Percentiles rank a stretch among this genome's conserved stretches.
Conservation (phyloP, 495 filamentous ascomycete species). For the Penicillium chermesinum region DNA sequence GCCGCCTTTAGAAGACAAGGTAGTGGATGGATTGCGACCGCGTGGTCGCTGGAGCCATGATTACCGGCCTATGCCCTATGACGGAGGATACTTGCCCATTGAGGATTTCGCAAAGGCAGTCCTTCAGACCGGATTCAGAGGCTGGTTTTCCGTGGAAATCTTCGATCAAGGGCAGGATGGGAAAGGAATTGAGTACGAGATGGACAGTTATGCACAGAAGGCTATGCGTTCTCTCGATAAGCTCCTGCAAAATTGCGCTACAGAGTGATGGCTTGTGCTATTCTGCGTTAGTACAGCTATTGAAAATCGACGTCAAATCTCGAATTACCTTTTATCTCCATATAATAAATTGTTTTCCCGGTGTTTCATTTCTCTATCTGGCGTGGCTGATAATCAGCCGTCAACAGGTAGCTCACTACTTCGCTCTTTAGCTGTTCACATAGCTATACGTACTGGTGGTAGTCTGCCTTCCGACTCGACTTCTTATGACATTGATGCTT, state of each 20-base stretch:
- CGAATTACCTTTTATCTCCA: too few relatives aligned
- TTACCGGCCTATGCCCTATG: conserved; percentile 64
- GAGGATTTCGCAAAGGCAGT: conserved; percentile 61
- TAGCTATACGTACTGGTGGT: too few relatives aligned
- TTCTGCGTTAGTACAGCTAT: too few relatives aligned
- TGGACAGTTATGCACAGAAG: conserved; percentile 53
- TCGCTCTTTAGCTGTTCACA: too few relatives aligned
- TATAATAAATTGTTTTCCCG: too few relatives aligned
- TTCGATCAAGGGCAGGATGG: conserved; percentile 63
- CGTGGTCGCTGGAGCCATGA: conserved; percentile 68
- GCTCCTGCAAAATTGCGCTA: conserved; percentile 45
- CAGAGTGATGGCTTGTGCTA: neutral
- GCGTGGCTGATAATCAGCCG: too few relatives aligned
- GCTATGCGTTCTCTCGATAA: conserved; percentile 54
- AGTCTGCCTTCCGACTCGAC: too few relatives aligned
- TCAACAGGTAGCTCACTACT: too few relatives aligned
- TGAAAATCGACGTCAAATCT: too few relatives aligned
- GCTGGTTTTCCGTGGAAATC: conserved; percentile 71
- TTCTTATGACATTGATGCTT: too few relatives aligned
- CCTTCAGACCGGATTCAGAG: conserved; percentile 62
- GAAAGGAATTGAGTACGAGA: conserved; percentile 53
- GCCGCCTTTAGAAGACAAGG: conserved; percentile 43
- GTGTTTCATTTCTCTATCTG: too few relatives aligned
- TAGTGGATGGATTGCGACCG: conserved; percentile 47
- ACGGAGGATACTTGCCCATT: conserved; percentile 69